Evolutionary conservation across 768 basidiomycete genomes (phyloP).

Genomic region (Serendipita vermifera): DNA sequence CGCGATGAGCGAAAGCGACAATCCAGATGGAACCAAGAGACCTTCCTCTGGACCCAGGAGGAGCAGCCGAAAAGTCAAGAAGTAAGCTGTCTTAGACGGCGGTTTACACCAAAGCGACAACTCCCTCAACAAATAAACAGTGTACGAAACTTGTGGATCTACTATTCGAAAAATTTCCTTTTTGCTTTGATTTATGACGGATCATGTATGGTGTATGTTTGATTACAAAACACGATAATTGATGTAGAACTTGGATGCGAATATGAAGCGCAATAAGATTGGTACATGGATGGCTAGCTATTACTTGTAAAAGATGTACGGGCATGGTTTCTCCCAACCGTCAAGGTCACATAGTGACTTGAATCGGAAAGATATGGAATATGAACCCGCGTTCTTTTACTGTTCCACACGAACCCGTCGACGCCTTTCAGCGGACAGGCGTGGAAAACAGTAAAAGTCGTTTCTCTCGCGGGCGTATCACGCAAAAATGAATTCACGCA

Average conservation of each 20-base stretch:
- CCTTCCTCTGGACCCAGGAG: neutral
- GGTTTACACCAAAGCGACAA: no score
- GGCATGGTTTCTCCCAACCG: conserved; percentile 10
- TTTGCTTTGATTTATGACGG: no score
- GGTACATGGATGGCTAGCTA: neutral
- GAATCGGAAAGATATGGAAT: conserved; percentile 10
- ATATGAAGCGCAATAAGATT: no score
- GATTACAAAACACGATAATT: no score
- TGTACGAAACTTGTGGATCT: no score
- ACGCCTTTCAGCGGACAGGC: conserved; percentile 5
- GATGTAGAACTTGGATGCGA: neutral
- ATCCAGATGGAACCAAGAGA: neutral
- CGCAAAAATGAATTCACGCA: neutral
- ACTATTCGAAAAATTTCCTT: no score
- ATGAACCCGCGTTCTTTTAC: conserved; percentile 1
- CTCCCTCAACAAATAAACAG: no score
- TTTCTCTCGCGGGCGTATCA: conserved; percentile 1
- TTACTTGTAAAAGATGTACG: neutral
- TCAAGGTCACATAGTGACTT: conserved; percentile 10
- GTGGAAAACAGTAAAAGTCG: neutral
- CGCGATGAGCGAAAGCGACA: conserved; percentile 1
- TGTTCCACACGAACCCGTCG: neutral
- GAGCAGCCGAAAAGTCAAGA: conserved; percentile 1
- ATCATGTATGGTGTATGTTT: no score
- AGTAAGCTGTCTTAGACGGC: no score